These are phyloP conservation scores for Leptographium procerum DNA, from an alignment of 2,329 filamentous ascomycete genomes.

Conservation along the genomic window DNA sequence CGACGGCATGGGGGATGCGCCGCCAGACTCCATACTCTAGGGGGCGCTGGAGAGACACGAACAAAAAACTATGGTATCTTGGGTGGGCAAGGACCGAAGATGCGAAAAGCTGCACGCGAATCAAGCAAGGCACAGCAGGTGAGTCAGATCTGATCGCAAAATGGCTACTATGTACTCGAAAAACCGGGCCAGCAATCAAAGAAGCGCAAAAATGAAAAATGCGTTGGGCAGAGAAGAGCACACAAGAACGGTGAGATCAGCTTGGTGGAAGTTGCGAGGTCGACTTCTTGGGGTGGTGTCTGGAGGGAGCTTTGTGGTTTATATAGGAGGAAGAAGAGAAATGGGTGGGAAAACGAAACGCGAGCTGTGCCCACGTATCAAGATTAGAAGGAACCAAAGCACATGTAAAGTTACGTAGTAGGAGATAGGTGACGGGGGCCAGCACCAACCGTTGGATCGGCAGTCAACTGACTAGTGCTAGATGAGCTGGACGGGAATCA, in stretches of 20 bases:
- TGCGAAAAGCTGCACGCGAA: too few relatives aligned
- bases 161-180: too few relatives aligned
- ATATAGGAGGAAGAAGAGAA: slow-evolving; percentile 4
- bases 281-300: not conserved
- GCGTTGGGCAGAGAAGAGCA: too few relatives aligned
- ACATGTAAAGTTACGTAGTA: not conserved
- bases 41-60: too few relatives aligned
- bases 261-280: too few relatives aligned
- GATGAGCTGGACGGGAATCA: not conserved
- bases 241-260: too few relatives aligned
- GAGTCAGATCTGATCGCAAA: too few relatives aligned
- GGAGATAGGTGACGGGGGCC: not conserved
- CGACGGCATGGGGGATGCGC: slow-evolving; percentile 22
- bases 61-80: slow-evolving; percentile 6
- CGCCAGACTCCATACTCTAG: slow-evolving; percentile 27
- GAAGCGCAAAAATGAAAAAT: too few relatives aligned
- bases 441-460: not conserved
- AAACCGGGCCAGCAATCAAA: too few relatives aligned
- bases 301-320: not conserved
- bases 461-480: not conserved
- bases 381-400: not conserved
- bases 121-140: too few relatives aligned
- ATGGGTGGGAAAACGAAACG: slow-evolving; percentile 3
- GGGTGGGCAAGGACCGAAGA: too few relatives aligned
- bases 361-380: not conserved